Evolutionary conservation across 495 filamentous ascomycete genomes (phyloP).

Genomic region (Penicillium psychrofluorescens): DNA sequence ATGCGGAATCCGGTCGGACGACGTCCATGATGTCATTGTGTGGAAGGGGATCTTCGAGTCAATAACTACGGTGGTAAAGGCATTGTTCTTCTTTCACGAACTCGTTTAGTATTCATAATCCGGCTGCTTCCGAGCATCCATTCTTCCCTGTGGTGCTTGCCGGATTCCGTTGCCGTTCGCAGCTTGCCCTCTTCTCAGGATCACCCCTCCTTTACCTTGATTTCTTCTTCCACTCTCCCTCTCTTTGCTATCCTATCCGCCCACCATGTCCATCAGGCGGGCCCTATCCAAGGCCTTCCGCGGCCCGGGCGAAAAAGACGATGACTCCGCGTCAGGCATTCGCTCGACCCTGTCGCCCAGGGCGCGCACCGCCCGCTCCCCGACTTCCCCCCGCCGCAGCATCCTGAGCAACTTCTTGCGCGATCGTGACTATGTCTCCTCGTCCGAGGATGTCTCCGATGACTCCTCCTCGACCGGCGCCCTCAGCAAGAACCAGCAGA

Average conservation of each 20-base stretch:
- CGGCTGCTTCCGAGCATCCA: background rate
- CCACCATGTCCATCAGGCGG: constrained; percentile 39
- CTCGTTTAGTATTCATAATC: background rate
- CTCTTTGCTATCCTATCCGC: background rate
- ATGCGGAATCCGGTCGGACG: background rate
- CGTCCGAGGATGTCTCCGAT: constrained; percentile 43
- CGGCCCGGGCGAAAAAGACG: constrained; percentile 14
- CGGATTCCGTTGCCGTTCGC: too few relatives aligned
- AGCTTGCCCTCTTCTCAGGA: too few relatives aligned
- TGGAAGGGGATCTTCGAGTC: too few relatives aligned
- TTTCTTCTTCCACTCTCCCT: constrained; percentile 2
- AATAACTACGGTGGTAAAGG: too few relatives aligned
- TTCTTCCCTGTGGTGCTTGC: background rate
- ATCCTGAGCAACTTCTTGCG: constrained; percentile 35
- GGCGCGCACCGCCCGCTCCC: constrained; percentile 7
- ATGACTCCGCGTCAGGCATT: constrained; percentile 12
- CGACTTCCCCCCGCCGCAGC: constrained; percentile 31
- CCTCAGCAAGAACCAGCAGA: constrained; percentile 49
- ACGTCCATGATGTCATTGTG: constrained; percentile 7
- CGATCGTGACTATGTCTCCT: constrained; percentile 33
- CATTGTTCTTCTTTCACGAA: too few relatives aligned
- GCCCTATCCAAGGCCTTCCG: constrained; percentile 37
- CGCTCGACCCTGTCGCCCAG: constrained; percentile 9
- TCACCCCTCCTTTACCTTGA: background rate
- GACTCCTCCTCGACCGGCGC: constrained; percentile 26